phyloP scores from a whole-genome alignment of 495 filamentous ascomycete genomes.

The Cudoniella acicularis region DNA sequence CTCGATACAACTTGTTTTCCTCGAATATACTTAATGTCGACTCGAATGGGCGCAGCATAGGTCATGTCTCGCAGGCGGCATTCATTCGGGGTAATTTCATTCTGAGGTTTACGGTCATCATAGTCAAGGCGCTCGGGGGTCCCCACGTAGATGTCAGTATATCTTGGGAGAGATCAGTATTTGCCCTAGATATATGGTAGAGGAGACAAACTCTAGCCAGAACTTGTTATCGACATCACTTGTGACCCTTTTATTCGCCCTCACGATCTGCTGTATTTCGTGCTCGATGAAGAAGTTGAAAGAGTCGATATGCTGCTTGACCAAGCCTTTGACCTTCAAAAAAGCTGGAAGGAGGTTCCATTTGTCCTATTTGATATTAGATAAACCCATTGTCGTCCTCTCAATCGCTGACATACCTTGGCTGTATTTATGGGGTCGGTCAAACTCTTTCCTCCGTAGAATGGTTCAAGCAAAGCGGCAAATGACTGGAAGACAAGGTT shows the following conservation, averaged over 20 bases:
- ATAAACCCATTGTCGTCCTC: background rate
- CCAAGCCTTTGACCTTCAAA: slow-evolving; percentile 91
- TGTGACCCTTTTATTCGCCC: slow-evolving; percentile 75
- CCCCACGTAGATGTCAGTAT: slow-evolving; percentile 82
- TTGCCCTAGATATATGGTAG: background rate
- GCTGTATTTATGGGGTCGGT: slow-evolving; percentile 94
- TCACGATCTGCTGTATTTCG: slow-evolving; percentile 92
- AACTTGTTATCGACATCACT: slow-evolving; percentile 88
- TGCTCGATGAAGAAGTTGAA: slow-evolving; percentile 96
- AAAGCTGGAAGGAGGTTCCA: slow-evolving; percentile 96
- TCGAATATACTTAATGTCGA: slow-evolving; percentile 82
- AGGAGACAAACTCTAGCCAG: slow-evolving; percentile 59
- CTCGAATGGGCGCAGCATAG: slow-evolving; percentile 87
- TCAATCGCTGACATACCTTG: slow-evolving; percentile 30
- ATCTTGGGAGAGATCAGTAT: slow-evolving; percentile 31
- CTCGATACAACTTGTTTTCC: slow-evolving; percentile 66
- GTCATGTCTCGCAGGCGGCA: slow-evolving; percentile 93
- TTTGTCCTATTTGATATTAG: slow-evolving; percentile 59
- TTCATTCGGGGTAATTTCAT: slow-evolving; percentile 83
- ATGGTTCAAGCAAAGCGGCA: slow-evolving; percentile 86
- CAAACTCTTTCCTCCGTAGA: slow-evolving; percentile 91
- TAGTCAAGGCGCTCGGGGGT: slow-evolving; percentile 74
- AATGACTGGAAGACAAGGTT: slow-evolving; percentile 53
- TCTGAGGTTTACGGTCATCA: slow-evolving; percentile 50
- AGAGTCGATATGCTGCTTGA: slow-evolving; percentile 97